These are phyloP conservation scores for Takashimella tepidaria DNA, from an alignment of 1,284 basidiomycete genomes.

Conservation along the genomic window DNA sequence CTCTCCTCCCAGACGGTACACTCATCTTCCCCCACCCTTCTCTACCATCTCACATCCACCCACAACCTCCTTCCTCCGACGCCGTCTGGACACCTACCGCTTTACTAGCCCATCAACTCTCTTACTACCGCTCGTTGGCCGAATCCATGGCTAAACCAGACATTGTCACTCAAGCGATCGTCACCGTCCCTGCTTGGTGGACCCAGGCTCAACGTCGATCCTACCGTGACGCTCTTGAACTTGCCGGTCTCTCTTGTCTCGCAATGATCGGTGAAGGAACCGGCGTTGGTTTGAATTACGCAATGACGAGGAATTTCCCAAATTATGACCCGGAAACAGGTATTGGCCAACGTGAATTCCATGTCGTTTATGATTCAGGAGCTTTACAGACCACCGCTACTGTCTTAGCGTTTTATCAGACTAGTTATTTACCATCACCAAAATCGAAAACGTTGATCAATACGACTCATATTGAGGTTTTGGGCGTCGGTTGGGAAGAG, in stretches of 20 bases:
- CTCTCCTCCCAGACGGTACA: conserved; percentile 50
- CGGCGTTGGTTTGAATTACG: conserved; percentile 89
- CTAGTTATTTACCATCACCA: conserved; percentile 43
- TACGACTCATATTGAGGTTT: conserved; percentile 69
- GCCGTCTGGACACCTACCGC: conserved; percentile 73
- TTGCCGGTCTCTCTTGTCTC: conserved; percentile 77
- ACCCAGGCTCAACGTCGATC: conserved; percentile 82
- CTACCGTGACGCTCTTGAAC: conserved; percentile 81
- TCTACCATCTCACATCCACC: conserved; percentile 58
- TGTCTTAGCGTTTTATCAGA: conserved; percentile 71
- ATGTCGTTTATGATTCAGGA: conserved; percentile 92
- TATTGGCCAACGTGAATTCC: conserved; percentile 61
- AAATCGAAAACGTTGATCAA: conserved; percentile 51
- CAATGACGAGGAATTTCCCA: conserved; percentile 86
- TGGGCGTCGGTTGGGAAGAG: conserved; percentile 73
- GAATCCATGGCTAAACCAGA: conserved; percentile 60
- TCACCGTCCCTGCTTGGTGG: conserved; percentile 83
- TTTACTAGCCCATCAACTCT: conserved; percentile 88
- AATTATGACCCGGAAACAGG: conserved; percentile 33
- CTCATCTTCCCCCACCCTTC: conserved; percentile 63
- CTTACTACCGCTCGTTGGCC: conserved; percentile 83
- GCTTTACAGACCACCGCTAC: conserved; percentile 83
- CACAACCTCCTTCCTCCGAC: conserved; percentile 53
- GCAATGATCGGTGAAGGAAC: conserved; percentile 89
- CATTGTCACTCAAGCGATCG: conserved; percentile 69